phyloP scores from a whole-genome alignment of 2,329 filamentous ascomycete species.

The Simplicillium aogashimaense region DNA sequence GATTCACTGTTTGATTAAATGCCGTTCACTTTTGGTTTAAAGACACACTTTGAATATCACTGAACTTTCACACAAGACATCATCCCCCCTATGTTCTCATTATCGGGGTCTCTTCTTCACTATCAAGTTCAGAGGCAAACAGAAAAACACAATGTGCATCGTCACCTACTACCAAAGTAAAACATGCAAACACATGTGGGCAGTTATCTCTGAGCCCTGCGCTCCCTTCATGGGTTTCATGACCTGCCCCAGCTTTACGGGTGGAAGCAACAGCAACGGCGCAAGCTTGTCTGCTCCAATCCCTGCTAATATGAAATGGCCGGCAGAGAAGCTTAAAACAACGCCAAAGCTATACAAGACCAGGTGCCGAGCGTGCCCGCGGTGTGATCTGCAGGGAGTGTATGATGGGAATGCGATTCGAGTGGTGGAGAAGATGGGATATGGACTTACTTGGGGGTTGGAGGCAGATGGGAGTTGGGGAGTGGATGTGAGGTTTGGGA shows the following conservation, averaged over 20 bases:
- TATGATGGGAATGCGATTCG: constrained; percentile 39
- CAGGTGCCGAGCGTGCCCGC: constrained; percentile 27
- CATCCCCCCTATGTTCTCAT: no score
- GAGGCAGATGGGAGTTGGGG: constrained; percentile 30
- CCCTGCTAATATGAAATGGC: not conserved
- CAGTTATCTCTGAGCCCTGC: constrained; percentile 35
- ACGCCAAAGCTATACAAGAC: constrained; percentile 24
- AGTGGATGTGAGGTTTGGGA: constrained; percentile 19
- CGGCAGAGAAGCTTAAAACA: constrained; percentile 15
- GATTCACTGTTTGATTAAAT: no score
- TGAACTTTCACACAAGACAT: no score
- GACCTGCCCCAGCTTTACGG: constrained; percentile 33
- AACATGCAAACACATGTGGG: constrained; percentile 42
- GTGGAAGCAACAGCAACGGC: constrained; percentile 16
- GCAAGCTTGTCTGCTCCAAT: constrained; percentile 4
- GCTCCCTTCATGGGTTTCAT: constrained; percentile 38
- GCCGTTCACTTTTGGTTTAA: no score
- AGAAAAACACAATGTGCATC: constrained; percentile 43
- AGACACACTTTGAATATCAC: no score
- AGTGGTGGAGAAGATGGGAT: constrained; percentile 32
- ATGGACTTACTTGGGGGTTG: constrained; percentile 35
- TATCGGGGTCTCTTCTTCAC: no score
- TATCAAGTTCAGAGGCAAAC: no score
- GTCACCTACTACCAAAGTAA: constrained; percentile 38
- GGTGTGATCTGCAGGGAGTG: constrained; percentile 24